phyloP scores from a whole-genome alignment of 345 rosid species.

The Fremontodendron californicum region DNA sequence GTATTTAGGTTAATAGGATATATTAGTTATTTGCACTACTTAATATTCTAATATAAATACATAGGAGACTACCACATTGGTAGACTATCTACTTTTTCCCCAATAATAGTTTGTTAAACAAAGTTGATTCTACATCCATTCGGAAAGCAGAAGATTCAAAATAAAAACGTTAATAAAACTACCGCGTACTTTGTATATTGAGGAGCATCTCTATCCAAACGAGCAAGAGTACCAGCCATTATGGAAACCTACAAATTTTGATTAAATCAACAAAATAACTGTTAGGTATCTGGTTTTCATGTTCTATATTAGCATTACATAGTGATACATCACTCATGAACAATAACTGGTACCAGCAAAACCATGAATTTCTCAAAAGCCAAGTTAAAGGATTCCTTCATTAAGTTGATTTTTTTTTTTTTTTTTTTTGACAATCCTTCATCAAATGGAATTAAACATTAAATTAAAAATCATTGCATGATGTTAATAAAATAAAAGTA shows the following conservation, averaged over 20 bases:
- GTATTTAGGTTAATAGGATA: neutral
- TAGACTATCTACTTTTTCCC: neutral
- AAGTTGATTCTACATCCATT: neutral
- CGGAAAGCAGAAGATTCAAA: neutral
- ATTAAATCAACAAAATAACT: slow-evolving; percentile 1
- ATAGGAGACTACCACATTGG: neutral
- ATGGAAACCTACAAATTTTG: slow-evolving; percentile 74
- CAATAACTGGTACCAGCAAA: neutral
- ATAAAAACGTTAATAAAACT: slow-evolving; percentile 15
- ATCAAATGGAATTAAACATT: neutral
- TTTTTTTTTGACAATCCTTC: neutral
- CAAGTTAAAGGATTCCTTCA: neutral
- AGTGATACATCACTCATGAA: neutral
- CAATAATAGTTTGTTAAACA: neutral
- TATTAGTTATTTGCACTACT: neutral
- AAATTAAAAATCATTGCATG: neutral
- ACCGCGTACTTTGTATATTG: slow-evolving; percentile 65
- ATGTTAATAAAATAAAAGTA: neutral
- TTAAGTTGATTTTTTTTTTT: neutral
- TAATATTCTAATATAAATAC: neutral
- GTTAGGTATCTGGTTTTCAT: neutral
- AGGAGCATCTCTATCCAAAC: slow-evolving; percentile 97
- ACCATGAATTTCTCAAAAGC: neutral
- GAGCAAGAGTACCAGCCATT: slow-evolving; percentile 93
- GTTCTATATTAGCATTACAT: neutral